Evolutionary conservation across 129 eudicot genomes (phyloP), one percentile per base, ranked within the genome.

Genomic region (Kitagawia praeruptora): DNA sequence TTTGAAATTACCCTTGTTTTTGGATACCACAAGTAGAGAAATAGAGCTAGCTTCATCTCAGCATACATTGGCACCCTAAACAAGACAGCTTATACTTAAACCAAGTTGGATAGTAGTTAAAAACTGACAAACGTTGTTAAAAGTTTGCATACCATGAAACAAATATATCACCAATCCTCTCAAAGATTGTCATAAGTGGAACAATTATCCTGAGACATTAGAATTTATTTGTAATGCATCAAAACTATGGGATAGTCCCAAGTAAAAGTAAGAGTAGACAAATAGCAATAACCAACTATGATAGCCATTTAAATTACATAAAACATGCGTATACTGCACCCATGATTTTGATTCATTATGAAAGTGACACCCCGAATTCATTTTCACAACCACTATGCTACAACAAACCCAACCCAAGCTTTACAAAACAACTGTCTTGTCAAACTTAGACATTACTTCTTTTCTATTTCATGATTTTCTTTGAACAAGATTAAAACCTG

Each of bases 21-120:
- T 40, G 99, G 99, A 88, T 96, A 96, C 99, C 99, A 96, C 77
- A 96, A 77, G 83, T 92, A 96, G 82, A 96, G 88, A 61, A 90
- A 89, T 74, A 96, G 87, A 14, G 93, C 98, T 79, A 96, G 86
- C 83, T 96, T 96, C 91, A 89, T 81, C 88, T 96, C 99, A 53
- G 92, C 91, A 81, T 96, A 96, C 92, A 96, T 86, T 78, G 99
- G 99, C 80, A 96, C 67, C 99, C 99, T 96, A 82, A 82, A 64
- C 69, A 70, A 69, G 12, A 70, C 12, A 34, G 37, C 45, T 16
- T 9, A 81, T 4, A 13, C 48, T 45, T 40, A 14, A 75, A 27
- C 34, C 37, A 0, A 21, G 49, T 18, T 51, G 31, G 19, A 18
- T 9, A 74, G 6, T 11, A 0, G 56, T 44, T 44, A n/a, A 74